Conservation (phyloP, 1,284 basidiomycete species). For the Cutaneotrichosporon mucoides region DNA sequence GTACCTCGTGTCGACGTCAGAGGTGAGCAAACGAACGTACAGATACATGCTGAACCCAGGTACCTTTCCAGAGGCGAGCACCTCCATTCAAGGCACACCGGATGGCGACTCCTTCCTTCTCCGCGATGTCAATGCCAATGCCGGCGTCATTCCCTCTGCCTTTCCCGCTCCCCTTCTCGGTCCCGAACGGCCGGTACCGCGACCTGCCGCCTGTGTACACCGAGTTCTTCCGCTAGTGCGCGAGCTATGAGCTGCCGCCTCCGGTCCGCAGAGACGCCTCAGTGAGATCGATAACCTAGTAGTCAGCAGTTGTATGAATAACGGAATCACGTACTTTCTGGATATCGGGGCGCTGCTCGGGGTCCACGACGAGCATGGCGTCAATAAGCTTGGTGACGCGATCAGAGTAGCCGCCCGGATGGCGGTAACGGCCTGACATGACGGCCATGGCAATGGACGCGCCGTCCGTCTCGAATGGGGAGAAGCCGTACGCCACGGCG, state of each 20-base stretch:
- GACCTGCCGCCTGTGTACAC: too few species aligned
- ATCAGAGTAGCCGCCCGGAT: conserved; percentile 69
- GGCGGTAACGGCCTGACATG: conserved; percentile 75
- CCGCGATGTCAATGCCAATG: not conserved
- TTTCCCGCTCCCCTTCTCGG: too few species aligned
- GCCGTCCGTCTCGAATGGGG: conserved; percentile 86
- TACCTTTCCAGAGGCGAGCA: not conserved
- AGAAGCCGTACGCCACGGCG: conserved; percentile 85
- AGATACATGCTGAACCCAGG: not conserved
- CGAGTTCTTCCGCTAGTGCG: too few species aligned
- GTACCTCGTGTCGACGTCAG: too few species aligned
- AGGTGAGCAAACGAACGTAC: not conserved
- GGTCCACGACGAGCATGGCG: conserved; percentile 73
- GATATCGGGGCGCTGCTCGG: conserved; percentile 74
- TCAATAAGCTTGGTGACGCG: conserved; percentile 76
- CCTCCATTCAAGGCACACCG: not conserved
- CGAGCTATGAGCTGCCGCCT: too few species aligned
- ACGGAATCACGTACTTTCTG: conserved; percentile 57
- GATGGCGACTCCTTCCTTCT: not conserved
- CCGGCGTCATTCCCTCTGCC: not conserved
- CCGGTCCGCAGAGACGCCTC: conserved; percentile 53
- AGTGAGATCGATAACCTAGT: conserved; percentile 63
- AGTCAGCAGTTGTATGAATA: conserved; percentile 10
- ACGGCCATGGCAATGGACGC: conserved; percentile 95
- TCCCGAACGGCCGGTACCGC: too few species aligned